Percentiles rank a stretch among this genome's conserved stretches.
These are phyloP conservation scores for Atkinsonella hypoxylon DNA, from an alignment of 2,329 filamentous ascomycete genomes.

Conservation along the genomic window DNA sequence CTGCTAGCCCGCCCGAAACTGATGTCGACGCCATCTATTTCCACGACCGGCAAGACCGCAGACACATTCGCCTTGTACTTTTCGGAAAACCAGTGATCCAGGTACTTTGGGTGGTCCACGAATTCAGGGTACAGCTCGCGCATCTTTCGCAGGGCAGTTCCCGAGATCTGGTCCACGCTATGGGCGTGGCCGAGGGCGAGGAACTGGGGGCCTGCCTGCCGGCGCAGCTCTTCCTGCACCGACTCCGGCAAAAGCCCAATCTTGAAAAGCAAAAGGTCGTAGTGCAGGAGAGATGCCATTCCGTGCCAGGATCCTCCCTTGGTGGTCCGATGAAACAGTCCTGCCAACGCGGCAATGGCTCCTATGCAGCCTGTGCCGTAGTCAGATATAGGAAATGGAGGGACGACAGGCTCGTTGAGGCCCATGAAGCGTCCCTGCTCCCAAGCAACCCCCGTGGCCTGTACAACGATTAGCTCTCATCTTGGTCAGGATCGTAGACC, in stretches of 20 bases:
- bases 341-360: slow-evolving; percentile 52
- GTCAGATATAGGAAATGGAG: slow-evolving; percentile 51
- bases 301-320: slow-evolving; percentile 55
- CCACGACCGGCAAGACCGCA: slow-evolving; percentile 32
- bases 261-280: slow-evolving; percentile 53
- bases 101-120: slow-evolving; percentile 34
- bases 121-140: slow-evolving; percentile 38
- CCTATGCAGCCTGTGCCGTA: slow-evolving; percentile 65
- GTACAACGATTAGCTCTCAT: slow-evolving; percentile 10
- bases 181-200: slow-evolving; percentile 46
- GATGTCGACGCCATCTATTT: slow-evolving; percentile 30
- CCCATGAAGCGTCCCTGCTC: slow-evolving; percentile 52
- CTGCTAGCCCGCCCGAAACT: slow-evolving; percentile 31
- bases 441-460: slow-evolving; percentile 45
- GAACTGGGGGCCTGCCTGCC: slow-evolving; percentile 38
- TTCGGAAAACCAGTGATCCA: slow-evolving; percentile 36
- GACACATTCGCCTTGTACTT: slow-evolving; percentile 28
- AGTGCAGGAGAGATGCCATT: slow-evolving; percentile 52
- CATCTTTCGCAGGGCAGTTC: slow-evolving; percentile 44
- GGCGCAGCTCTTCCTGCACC: slow-evolving; percentile 39
- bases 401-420: slow-evolving; percentile 50
- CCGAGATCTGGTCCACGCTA: slow-evolving; percentile 54
- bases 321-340: slow-evolving; percentile 49
- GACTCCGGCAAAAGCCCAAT: slow-evolving; percentile 42
- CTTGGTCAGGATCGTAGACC: too few relatives aligned